Evolutionary conservation across 345 rosid genomes (phyloP), one percentile per base, ranked within the genome.

Genomic region (Eucalyptus camaldulensis): DNA sequence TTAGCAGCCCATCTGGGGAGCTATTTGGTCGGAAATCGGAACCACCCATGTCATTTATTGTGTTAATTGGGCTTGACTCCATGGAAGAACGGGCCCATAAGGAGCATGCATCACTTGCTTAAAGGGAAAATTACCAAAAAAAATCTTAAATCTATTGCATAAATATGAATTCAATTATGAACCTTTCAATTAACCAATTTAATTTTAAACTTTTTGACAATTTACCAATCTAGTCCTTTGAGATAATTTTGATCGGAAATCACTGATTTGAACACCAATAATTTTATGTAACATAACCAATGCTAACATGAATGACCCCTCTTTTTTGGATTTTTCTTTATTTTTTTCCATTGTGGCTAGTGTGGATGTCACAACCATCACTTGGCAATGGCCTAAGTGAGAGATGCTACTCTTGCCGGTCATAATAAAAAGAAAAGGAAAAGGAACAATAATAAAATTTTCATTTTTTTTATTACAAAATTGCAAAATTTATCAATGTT

Each of bases 231-330:
- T 24, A 56, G 6, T 56, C 6, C 0, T 56, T 56, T 25, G 3
- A 56, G 0, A 56, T 25, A 4, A 24, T 56, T 56, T 56, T 2
- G 1, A 3, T 25, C 6, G 0, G 0, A 56, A 56, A 10, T 56
- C 29, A 56, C 6, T 24, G 0, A 24, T 56, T 0, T 56, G 0
- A 24, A 56, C 1, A 0, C 29, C 0, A 5, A 0, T 4, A 0
- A 0, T 56, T 56, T 56, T 56, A 56, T 24, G 3, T 56, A 24
- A 10, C 62, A 56, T 8, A 24, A 56, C 2, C 0, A 0, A 0
- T 22, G 0, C 29, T 56, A 24, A 56, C 0, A 0, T 56, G 2
- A 21, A 53, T 53, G 10, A 3, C 24, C 1, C 19, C 8, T 51
- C 19, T 21, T 15, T 49, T 17, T 51, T 17, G 1, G 8, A 50